A percentile compares a stretch with the other conserved stretches of the same genome.
phyloP scores from a whole-genome alignment of 768 basidiomycete genomes.

The Russula dissimulans region DNA sequence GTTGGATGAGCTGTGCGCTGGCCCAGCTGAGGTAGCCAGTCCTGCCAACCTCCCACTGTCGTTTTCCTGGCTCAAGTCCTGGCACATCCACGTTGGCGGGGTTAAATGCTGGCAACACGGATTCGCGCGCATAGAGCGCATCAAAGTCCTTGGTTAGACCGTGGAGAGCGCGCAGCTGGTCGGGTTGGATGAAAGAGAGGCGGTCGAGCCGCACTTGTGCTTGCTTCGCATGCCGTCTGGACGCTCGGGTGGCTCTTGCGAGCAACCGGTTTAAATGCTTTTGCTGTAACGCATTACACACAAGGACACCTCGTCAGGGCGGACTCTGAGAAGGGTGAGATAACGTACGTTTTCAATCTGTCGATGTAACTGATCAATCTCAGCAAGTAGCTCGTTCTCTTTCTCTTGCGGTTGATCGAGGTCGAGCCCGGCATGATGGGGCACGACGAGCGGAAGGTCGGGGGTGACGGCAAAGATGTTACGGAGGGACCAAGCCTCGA shows the following conservation, averaged over 20 bases:
- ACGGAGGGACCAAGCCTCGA: conserved; percentile 81
- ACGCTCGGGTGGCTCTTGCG: neutral
- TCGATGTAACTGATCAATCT: conserved; percentile 57
- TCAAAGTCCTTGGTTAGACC: conserved; percentile 34
- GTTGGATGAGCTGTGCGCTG: conserved; percentile 40
- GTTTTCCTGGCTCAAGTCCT: conserved; percentile 51
- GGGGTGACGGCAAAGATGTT: conserved; percentile 78
- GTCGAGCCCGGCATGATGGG: conserved; percentile 68
- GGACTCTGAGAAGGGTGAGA: too few species aligned
- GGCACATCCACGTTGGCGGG: conserved; percentile 16
- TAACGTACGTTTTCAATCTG: conserved; percentile 58
- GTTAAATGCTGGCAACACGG: conserved; percentile 35
- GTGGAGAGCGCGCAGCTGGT: conserved; percentile 33
- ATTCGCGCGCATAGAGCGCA: conserved; percentile 39
- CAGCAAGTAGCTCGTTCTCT: conserved; percentile 43
- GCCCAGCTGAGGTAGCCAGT: conserved; percentile 78
- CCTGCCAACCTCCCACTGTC: conserved; percentile 68
- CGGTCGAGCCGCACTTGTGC: conserved; percentile 36
- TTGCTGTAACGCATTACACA: conserved; percentile 36
- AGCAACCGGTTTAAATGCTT: neutral
- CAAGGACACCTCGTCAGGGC: neutral
- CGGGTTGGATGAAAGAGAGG: conserved; percentile 37
- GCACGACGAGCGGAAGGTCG: conserved; percentile 60
- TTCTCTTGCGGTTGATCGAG: conserved; percentile 51
- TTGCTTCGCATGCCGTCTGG: conserved; percentile 33